Evolutionary conservation across 2,329 filamentous ascomycete genomes (phyloP).

Genomic region (Emericellopsis atlantica): DNA sequence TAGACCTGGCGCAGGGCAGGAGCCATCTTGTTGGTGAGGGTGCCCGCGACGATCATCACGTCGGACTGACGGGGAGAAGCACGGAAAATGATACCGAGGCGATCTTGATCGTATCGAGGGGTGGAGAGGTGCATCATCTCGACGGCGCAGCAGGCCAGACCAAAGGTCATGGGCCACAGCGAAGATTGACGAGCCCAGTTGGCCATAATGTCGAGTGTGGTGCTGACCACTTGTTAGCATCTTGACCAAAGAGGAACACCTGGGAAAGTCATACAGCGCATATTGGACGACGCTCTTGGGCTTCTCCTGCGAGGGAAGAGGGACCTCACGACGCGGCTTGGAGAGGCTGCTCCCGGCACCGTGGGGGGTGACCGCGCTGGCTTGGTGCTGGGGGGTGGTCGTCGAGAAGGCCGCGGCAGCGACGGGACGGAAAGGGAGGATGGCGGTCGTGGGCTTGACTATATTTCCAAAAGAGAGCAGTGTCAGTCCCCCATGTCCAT

Average conservation of each 20-base stretch:
- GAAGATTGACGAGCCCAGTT: constrained; percentile 81
- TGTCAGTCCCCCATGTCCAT: not conserved
- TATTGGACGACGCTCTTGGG: constrained; percentile 77
- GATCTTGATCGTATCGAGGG: constrained; percentile 80
- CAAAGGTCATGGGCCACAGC: constrained; percentile 82
- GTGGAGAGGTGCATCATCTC: constrained; percentile 91
- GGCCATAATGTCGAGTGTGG: constrained; percentile 64
- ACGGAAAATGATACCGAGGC: constrained; percentile 81
- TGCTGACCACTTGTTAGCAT: constrained; percentile 29
- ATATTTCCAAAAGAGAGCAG: constrained; percentile 7
- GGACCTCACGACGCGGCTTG: constrained; percentile 56
- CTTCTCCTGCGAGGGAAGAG: constrained; percentile 63
- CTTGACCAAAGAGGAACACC: not conserved
- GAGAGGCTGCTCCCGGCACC: constrained; percentile 39
- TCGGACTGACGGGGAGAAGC: constrained; percentile 80
- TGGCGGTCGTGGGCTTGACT: constrained; percentile 54
- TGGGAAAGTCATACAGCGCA: constrained; percentile 54
- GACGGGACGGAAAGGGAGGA: constrained; percentile 48
- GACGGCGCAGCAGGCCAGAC: constrained; percentile 76
- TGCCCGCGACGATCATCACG: constrained; percentile 89
- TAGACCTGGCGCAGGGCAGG: constrained; percentile 83
- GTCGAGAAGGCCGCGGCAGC: constrained; percentile 46
- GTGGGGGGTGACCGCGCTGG: constrained; percentile 41
- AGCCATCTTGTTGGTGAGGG: constrained; percentile 93
- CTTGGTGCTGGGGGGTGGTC: constrained; percentile 53